These are phyloP conservation scores for Samsoniella hepiali DNA, from an alignment of 2,329 filamentous ascomycete species.

Conservation along the genomic window DNA sequence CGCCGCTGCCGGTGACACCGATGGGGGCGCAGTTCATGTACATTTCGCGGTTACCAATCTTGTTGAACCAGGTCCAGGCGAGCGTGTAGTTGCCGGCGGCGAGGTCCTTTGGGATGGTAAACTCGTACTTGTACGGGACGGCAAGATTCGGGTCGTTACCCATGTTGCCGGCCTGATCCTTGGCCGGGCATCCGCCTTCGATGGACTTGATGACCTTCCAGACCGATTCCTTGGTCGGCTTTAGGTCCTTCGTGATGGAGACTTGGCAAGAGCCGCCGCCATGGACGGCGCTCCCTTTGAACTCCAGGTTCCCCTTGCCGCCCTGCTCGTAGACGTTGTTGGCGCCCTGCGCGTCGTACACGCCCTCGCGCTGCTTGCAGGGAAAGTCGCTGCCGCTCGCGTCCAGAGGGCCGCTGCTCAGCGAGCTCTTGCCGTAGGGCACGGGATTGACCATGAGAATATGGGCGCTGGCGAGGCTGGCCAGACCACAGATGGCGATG, in stretches of 20 bases:
- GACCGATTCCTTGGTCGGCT: conserved; percentile 60
- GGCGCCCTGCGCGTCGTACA: conserved; percentile 43
- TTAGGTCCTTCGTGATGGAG: conserved; percentile 73
- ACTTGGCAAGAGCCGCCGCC: conserved; percentile 93
- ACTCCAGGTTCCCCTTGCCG: conserved; percentile 49
- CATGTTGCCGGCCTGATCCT: conserved; percentile 55
- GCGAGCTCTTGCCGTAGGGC: conserved; percentile 49
- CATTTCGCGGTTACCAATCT: conserved; percentile 87
- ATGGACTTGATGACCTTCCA: conserved; percentile 92
- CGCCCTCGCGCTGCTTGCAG: conserved; percentile 63
- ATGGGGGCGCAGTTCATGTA: conserved; percentile 95
- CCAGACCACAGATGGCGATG: conserved; percentile 53
- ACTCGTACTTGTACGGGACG: conserved; percentile 61
- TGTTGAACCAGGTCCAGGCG: conserved; percentile 95
- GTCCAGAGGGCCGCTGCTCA: conserved; percentile 62
- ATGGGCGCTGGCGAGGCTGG: conserved; percentile 65
- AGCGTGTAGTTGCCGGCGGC: conserved; percentile 74
- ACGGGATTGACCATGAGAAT: conserved; percentile 68
- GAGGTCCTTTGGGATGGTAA: conserved; percentile 67
- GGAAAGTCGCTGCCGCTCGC: conserved; percentile 68
- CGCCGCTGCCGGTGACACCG: conserved; percentile 54
- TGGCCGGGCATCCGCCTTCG: conserved; percentile 77
- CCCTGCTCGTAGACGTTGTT: conserved; percentile 56
- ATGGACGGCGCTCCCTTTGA: conserved; percentile 73
- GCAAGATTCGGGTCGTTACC: conserved; percentile 41